A percentile compares a stretch with the other conserved stretches of the same genome.
These are phyloP conservation scores for Grosmannia serpens DNA, from an alignment of 2,329 filamentous ascomycete species.

Conservation along the genomic window DNA sequence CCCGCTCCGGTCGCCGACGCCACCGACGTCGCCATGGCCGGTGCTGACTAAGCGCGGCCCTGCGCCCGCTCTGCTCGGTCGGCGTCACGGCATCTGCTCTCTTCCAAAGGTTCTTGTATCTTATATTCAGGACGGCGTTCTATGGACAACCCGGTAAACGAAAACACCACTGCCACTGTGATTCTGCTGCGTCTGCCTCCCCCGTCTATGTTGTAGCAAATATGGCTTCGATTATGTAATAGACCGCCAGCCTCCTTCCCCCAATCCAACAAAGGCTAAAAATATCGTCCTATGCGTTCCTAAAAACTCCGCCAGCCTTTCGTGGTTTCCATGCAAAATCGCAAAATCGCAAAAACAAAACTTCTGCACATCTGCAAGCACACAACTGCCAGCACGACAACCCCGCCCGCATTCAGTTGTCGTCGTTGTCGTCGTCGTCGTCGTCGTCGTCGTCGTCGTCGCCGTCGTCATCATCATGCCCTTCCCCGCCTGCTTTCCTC, in stretches of 20 bases:
- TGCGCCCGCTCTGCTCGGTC: too few species aligned
- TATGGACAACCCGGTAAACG: neutral
- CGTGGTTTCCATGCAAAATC: neutral
- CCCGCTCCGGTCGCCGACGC: neutral
- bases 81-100: too few species aligned
- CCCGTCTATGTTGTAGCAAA: neutral
- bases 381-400: neutral
- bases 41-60: neutral
- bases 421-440: too few species aligned
- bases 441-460: neutral
- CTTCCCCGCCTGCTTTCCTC: neutral
- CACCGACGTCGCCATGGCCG: conserved; percentile 15
- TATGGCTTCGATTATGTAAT: neutral
- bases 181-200: neutral
- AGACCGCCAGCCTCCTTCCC: neutral
- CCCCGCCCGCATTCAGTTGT: neutral
- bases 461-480: neutral
- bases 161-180: neutral
- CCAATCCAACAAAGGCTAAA: neutral
- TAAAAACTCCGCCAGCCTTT: conserved; percentile 1
- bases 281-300: neutral
- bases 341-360: neutral
- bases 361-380: neutral
- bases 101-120: too few species aligned
- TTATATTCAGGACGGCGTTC: neutral